Percentiles rank a stretch among this genome's conserved stretches.
Conservation (phyloP, 2,329 filamentous ascomycete genomes). For the Xylaria sp. region DNA sequence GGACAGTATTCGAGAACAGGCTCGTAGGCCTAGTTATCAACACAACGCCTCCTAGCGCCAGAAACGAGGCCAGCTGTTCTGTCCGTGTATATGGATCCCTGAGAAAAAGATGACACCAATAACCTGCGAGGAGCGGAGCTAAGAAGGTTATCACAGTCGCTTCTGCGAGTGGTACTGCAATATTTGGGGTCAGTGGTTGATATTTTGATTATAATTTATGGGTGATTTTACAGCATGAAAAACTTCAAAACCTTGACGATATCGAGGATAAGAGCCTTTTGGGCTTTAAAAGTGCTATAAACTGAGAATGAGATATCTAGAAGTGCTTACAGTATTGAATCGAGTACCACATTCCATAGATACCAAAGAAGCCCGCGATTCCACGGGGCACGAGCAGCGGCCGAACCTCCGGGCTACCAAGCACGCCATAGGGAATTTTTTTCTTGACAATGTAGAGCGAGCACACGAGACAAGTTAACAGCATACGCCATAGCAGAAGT, state of each 20-base stretch:
- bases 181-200: background rate
- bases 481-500: slow-evolving; percentile 83
- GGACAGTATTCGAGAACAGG: slow-evolving; percentile 48
- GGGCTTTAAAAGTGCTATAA: too few relatives aligned
- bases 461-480: slow-evolving; percentile 74
- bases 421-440: slow-evolving; percentile 60
- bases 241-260: background rate
- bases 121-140: slow-evolving; percentile 79
- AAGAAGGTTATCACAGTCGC: slow-evolving; percentile 92
- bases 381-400: slow-evolving; percentile 74
- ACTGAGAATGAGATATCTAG: background rate
- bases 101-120: slow-evolving; percentile 78
- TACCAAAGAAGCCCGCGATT: slow-evolving; percentile 77
- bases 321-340: slow-evolving; percentile 29
- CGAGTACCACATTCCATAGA: slow-evolving; percentile 77
- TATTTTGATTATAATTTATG: background rate
- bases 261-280: too few relatives aligned
- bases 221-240: background rate
- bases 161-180: slow-evolving; percentile 74
- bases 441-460: slow-evolving; percentile 76
- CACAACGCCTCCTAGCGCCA: slow-evolving; percentile 82
- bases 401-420: slow-evolving; percentile 74
- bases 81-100: slow-evolving; percentile 81
- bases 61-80: slow-evolving; percentile 78
- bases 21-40: slow-evolving; percentile 78